phyloP scores from a whole-genome alignment of 495 filamentous ascomycete species.

The Amorphotheca resinae region DNA sequence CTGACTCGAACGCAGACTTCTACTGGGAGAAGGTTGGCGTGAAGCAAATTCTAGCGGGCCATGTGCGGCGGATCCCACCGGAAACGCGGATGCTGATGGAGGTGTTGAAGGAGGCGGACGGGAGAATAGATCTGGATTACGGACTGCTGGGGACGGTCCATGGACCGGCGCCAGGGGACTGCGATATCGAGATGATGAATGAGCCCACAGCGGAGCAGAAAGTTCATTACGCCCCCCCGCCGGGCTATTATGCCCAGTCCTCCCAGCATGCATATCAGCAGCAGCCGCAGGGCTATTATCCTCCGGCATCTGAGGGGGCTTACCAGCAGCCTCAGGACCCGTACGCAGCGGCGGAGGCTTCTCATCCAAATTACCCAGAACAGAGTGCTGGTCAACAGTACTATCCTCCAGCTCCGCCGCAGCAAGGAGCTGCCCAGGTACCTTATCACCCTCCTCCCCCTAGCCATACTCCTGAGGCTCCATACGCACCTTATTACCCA shows the following conservation, averaged over 20 bases:
- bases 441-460: too few species aligned
- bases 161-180: constrained; percentile 57
- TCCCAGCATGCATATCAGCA: too few species aligned
- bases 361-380: too few species aligned
- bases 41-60: constrained; percentile 53
- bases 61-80: constrained; percentile 27
- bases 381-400: too few species aligned
- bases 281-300: too few species aligned
- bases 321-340: too few species aligned
- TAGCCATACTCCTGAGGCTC: too few species aligned
- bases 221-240: constrained; percentile 5
- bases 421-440: too few species aligned
- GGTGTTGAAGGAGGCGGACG: constrained; percentile 14
- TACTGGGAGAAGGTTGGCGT: constrained; percentile 54
- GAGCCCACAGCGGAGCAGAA: constrained; percentile 10
- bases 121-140: constrained; percentile 23
- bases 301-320: too few species aligned
- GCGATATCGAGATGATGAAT: constrained; percentile 34
- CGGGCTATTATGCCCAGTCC: not conserved
- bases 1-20: constrained; percentile 69
- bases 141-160: constrained; percentile 31
- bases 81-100: constrained; percentile 15
- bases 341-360: too few species aligned
- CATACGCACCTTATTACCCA: too few species aligned
- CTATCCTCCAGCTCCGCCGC: too few species aligned